These are phyloP conservation scores for Biscutella laevigata DNA, from an alignment of 441 rosid species.

Conservation along the genomic window DNA sequence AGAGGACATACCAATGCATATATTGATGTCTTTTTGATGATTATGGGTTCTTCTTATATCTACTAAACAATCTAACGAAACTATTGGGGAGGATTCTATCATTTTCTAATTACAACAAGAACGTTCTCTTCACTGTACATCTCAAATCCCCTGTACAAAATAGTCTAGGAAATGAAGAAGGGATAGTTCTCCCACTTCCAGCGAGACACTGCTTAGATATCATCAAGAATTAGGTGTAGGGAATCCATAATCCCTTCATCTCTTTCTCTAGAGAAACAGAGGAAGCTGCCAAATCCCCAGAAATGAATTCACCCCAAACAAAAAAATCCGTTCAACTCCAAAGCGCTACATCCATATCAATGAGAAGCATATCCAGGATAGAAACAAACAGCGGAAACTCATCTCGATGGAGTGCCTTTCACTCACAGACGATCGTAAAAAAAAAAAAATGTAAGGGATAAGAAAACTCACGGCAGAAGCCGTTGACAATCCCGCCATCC, in stretches of 20 bases:
- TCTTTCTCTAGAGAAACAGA: slow-evolving; percentile 1
- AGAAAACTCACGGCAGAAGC: slow-evolving; percentile 75
- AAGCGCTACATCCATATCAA: not conserved
- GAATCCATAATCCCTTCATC: not conserved
- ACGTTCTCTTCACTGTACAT: not conserved
- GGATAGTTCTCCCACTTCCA: not conserved
- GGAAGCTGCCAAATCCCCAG: not conserved
- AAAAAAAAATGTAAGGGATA: slow-evolving; percentile 3
- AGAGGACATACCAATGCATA: not conserved
- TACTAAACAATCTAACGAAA: not conserved
- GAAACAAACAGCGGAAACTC: slow-evolving; percentile 4
- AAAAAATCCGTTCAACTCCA: not conserved
- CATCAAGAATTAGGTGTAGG: not conserved
- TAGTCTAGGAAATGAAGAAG: not conserved
- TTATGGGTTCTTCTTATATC: not conserved
- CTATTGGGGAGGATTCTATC: not conserved
- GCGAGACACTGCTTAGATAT: not conserved
- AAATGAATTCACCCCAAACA: slow-evolving; percentile 8
- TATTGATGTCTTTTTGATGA: not conserved
- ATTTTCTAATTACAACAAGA: not conserved
- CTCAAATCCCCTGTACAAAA: not conserved
- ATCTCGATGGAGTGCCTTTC: not conserved
- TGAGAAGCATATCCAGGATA: not conserved
- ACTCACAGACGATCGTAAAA: not conserved
- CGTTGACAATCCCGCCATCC: slow-evolving; percentile 84